Base-by-base conservation (phyloP, 2,329 filamentous ascomycete species). In the Ascocoryne sarcoides region DNA sequence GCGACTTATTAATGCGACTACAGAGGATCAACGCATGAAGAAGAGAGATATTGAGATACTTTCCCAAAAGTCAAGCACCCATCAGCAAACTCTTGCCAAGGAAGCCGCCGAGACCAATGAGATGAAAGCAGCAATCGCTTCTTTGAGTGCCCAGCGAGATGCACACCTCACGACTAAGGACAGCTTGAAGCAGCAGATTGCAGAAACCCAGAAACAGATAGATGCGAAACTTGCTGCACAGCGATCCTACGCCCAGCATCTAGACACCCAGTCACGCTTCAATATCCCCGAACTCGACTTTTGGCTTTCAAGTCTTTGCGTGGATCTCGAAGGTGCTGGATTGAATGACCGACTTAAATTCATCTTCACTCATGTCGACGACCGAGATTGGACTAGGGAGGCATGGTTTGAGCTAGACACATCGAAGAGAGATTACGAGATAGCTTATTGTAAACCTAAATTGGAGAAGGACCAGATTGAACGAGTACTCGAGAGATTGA, bases 231-330 rank as follows among this genome's bases (percentile, higher is more conserved):
- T 84, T 16, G 80, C 81, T n/a, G 79, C 82, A 10, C 84, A 88
- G 63, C 70, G 78, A 37, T 75, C 76, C 47, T 79, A 85, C 59
- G 79, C 84, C 35, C 73, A 76, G 47, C 79, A 86, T 52, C 70
- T 94, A 28, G 86, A 93, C 54, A 75, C 82, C 2, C 90, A 96
- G 65, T 77, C 84, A 39, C 77, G 87, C 23, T 84, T 90, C 63
- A 96, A 98, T 63, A 76, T 85, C 32, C 92, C 92, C 0, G 92
- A 98, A 66, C 72, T 98, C 33, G 84, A 89, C 52, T 96, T 96
- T 60, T 98, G 92, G 92, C 84, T 94, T 60, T 83, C 82, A 40
- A 92, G 90, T 59, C 68, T 98, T 44, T 89, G 90, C 43, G 63
- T 96, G 59, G 72, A 83, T 45, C 93, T 98, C 57, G 90, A 96